These are phyloP conservation scores for Hordeum vulgare DNA, from an alignment of 176 grass and related monocot species.

Conservation along the genomic window MorexV3_pseudomolecules_assembly NC_058519.1:608597877-608598376, in stretches of 20 bases:
- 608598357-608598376: too few species aligned
- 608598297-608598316: too few species aligned
- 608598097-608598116: constrained; percentile 24
- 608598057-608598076: not conserved
- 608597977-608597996: constrained; percentile 36
- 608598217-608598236: not conserved
- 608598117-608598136: not conserved
- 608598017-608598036: not conserved
- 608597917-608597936: constrained; percentile 45
- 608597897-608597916: not conserved
- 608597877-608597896: constrained; percentile 52
- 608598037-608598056: constrained; percentile 3
- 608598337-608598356: too few species aligned
- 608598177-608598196: constrained; percentile 22
- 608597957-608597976: constrained; percentile 33
- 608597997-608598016: not conserved
- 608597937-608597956: constrained; percentile 46
- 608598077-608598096: constrained; percentile 9
- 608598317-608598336: too few species aligned
- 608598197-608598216: constrained; percentile 13
- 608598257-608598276: too few species aligned
- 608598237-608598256: constrained; percentile 36
- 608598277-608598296: too few species aligned
- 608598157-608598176: constrained; percentile 44
- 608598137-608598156: constrained; percentile 22